Conservation (phyloP, 129 eudicot genomes). For the Flaveria trinervia region DNA sequence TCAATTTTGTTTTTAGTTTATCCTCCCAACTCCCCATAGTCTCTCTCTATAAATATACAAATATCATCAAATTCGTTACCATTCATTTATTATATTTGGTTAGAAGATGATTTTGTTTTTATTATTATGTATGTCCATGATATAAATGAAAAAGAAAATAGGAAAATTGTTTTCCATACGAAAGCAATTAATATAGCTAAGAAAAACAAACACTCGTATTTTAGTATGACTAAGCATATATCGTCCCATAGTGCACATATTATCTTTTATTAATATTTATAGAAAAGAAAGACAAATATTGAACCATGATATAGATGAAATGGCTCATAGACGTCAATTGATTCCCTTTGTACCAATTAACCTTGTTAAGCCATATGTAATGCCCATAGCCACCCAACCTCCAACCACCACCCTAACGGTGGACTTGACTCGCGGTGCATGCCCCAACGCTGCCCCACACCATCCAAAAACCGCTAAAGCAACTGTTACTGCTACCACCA, state of each 20-base stretch:
- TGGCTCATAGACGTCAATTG: conserved; percentile 10
- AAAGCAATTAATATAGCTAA: not conserved
- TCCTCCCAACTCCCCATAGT: no score
- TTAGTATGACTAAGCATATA: not conserved
- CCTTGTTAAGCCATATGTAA: conserved; percentile 65
- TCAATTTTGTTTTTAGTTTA: no score
- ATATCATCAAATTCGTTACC: not conserved
- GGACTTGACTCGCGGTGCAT: conserved; percentile 47
- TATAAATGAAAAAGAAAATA: not conserved
- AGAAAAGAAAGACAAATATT: not conserved
- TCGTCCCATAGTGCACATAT: not conserved
- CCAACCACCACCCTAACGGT: conserved; percentile 56
- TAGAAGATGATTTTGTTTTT: not conserved
- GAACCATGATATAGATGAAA: conserved; percentile 25
- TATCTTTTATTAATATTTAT: not conserved
- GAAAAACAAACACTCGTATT: not conserved
- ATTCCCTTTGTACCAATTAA: conserved; percentile 55
- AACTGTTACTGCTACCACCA: conserved; percentile 49
- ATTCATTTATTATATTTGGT: conserved; percentile 4
- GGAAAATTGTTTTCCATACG: not conserved
- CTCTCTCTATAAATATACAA: no score
- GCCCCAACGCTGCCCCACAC: conserved; percentile 61
- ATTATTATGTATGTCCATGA: not conserved
- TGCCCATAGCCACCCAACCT: conserved; percentile 71
- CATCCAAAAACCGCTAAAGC: conserved; percentile 65